Evolutionary conservation across 441 rosid genomes (phyloP), one percentile per base, ranked within the genome.

Genomic region (Viola pubescens): DNA sequence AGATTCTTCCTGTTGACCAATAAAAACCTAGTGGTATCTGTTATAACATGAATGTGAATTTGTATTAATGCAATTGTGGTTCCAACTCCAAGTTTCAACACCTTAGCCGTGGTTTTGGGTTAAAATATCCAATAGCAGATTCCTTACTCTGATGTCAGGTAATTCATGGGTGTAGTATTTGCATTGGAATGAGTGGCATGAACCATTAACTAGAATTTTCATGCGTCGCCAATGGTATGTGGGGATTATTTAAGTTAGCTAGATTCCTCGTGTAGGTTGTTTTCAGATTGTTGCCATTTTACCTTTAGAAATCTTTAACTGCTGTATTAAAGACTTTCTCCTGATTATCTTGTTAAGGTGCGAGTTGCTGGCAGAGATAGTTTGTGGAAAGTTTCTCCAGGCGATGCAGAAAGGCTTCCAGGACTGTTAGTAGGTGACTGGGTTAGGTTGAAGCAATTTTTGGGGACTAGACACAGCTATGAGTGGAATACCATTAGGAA

Each of bases 351-450:
- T 63, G 9, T 78, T 70, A 68, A 94, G 99, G 92, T 79, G 19
- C 83, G 68, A 68, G 97, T 94, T 73, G 83, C 87, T 60, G 95
- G 97, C 62, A 82, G 89, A 67, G 85, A 66, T 58, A 75, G 81
- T 61, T 74, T 81, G 71, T 91, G 99, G 99, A 91, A 77, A 65
- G 86, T 91, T 75, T 91, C 99, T 59, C 96, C 99, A 16, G 97
- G 97, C 60, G 99, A 89, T 87, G 96, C 94, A 48, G 98, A 94
- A 75, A 82, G 82, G 51, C 97, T 94, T 69, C 81, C 98, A 40
- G 99, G 99, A 66, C 89, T 89, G 71, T 96, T 87, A 76, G 98
- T 89, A 61, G 96, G 99, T 75, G 99, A 94, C 59, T 94, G 98
- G 99, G 98, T 94, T 48, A 95, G 84, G 54, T 91, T 96, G 59